Percentiles rank a stretch among this genome's conserved stretches.
Evolutionary conservation across 768 basidiomycete genomes (phyloP).

Genomic region (Russula lepida): DNA sequence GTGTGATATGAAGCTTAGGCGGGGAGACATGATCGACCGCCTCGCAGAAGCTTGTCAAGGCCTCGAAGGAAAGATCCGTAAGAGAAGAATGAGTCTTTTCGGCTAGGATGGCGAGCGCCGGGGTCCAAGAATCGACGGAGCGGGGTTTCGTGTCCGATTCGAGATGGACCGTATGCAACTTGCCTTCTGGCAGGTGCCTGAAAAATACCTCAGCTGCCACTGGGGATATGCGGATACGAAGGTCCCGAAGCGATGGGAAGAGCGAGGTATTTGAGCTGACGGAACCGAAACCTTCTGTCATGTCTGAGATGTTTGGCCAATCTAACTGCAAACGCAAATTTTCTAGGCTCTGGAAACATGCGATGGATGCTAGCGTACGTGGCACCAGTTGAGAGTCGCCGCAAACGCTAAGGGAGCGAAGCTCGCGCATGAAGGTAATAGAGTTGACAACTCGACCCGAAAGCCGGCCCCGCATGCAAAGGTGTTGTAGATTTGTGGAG

Average conservation of each 20-base stretch:
- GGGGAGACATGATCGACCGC: conserved; percentile 16
- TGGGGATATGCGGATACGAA: conserved; percentile 17
- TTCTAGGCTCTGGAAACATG: conserved; percentile 15
- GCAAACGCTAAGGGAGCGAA: conserved; percentile 18
- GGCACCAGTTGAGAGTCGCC: conserved; percentile 17
- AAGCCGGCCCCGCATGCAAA: conserved; percentile 19
- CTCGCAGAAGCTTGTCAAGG: conserved; percentile 21
- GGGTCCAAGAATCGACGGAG: conserved; percentile 19
- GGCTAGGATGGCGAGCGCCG: conserved; percentile 18
- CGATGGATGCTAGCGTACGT: conserved; percentile 18
- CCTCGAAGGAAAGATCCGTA: conserved; percentile 16
- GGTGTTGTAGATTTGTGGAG: conserved; percentile 9
- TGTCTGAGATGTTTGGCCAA: conserved; percentile 5
- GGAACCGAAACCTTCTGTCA: conserved; percentile 7
- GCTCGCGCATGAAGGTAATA: conserved; percentile 12
- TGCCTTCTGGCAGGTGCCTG: conserved; percentile 8
- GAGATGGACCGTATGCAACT: conserved; percentile 12
- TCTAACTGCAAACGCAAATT: conserved; percentile 20
- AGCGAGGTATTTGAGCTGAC: not conserved
- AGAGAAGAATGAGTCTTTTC: conserved; percentile 10
- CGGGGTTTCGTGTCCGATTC: conserved; percentile 21
- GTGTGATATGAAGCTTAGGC: conserved; percentile 22
- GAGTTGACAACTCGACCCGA: conserved; percentile 13
- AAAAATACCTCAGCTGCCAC: conserved; percentile 10
- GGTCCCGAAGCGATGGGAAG: conserved; percentile 17